Evolutionary conservation across 1,284 basidiomycete species (phyloP).

Genomic region (Rugiboletus extremiorientalis): DNA sequence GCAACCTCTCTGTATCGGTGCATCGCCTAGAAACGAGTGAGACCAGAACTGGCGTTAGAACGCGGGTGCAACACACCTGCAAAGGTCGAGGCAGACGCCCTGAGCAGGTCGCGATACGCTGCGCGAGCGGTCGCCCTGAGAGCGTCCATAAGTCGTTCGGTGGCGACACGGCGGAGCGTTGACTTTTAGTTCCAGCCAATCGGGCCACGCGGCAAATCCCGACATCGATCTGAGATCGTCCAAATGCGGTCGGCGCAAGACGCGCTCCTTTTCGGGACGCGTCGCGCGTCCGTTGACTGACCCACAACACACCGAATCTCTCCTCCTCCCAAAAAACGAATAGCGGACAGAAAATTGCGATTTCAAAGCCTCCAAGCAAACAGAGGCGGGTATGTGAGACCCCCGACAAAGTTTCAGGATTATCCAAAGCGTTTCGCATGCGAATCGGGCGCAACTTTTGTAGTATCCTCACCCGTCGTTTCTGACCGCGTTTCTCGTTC

Average conservation of each 20-base stretch:
- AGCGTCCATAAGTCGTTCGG: too few relatives aligned
- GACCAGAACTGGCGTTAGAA: background rate
- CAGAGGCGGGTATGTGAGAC: slow-evolving; percentile 15
- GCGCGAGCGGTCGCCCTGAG: slow-evolving; percentile 59
- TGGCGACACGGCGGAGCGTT: background rate
- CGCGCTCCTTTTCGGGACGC: slow-evolving; percentile 44
- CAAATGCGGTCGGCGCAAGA: slow-evolving; percentile 38
- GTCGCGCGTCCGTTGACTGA: slow-evolving; percentile 28
- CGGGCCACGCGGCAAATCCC: slow-evolving; percentile 13
- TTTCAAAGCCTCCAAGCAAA: slow-evolving; percentile 22
- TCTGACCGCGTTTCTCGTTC: slow-evolving; percentile 19
- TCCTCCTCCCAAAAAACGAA: slow-evolving; percentile 28
- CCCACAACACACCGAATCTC: slow-evolving; percentile 38
- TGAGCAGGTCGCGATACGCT: slow-evolving; percentile 67
- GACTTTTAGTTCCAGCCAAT: slow-evolving; percentile 18
- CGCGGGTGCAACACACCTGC: slow-evolving; percentile 41
- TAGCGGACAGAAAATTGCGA: slow-evolving; percentile 30
- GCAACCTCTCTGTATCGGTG: slow-evolving; percentile 50
- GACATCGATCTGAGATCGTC: slow-evolving; percentile 31
- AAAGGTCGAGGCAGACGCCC: slow-evolving; percentile 67
- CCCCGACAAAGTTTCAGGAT: slow-evolving; percentile 15
- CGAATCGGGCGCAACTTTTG: slow-evolving; percentile 21
- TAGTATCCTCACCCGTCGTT: background rate
- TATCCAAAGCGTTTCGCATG: slow-evolving; percentile 20
- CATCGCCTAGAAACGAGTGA: slow-evolving; percentile 47